A percentile compares a stretch with the other conserved stretches of the same genome.
Conservation (phyloP, 352 stramenopile species). For the Halophytophthora polymorphica region DNA sequence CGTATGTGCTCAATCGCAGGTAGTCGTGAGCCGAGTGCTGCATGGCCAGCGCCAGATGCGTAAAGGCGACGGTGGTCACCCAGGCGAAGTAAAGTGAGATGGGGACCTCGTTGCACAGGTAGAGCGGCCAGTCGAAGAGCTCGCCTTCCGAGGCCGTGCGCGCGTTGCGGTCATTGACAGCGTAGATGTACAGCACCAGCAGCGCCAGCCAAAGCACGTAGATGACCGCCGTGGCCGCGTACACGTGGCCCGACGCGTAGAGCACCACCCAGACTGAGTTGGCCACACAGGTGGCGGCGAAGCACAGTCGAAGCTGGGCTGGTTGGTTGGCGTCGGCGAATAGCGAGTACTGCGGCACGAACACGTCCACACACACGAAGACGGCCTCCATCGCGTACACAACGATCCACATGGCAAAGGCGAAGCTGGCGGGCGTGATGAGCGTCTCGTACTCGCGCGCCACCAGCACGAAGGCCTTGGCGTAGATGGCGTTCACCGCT, state of each 20-base stretch:
- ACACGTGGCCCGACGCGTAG: constrained; percentile 50
- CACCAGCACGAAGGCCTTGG: constrained; percentile 44
- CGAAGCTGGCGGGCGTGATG: constrained; percentile 64
- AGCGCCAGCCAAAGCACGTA: constrained; percentile 69
- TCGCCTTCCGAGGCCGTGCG: constrained; percentile 19
- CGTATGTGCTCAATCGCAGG: constrained; percentile 57
- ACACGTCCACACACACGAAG: constrained; percentile 63
- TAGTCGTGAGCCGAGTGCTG: constrained; percentile 50
- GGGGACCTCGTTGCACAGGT: constrained; percentile 71
- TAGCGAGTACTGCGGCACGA: constrained; percentile 60
- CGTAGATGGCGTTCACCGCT: constrained; percentile 65
- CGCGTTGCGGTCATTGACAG: constrained; percentile 66
- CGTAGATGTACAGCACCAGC: constrained; percentile 75
- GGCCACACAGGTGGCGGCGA: constrained; percentile 58
- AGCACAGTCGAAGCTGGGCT: constrained; percentile 57
- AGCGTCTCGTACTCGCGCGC: constrained; percentile 66
- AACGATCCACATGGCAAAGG: constrained; percentile 60
- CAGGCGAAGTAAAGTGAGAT: constrained; percentile 79
- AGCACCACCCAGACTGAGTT: constrained; percentile 70
- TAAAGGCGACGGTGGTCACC: constrained; percentile 68
- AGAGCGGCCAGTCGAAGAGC: constrained; percentile 60
- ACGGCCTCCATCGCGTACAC: constrained; percentile 65
- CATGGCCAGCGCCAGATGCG: constrained; percentile 63
- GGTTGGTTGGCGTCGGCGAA: constrained; percentile 71
- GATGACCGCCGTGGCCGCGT: constrained; percentile 56